phyloP scores from a whole-genome alignment of 176 grass and related monocot genomes.

The Pharus latifolius region DNA sequence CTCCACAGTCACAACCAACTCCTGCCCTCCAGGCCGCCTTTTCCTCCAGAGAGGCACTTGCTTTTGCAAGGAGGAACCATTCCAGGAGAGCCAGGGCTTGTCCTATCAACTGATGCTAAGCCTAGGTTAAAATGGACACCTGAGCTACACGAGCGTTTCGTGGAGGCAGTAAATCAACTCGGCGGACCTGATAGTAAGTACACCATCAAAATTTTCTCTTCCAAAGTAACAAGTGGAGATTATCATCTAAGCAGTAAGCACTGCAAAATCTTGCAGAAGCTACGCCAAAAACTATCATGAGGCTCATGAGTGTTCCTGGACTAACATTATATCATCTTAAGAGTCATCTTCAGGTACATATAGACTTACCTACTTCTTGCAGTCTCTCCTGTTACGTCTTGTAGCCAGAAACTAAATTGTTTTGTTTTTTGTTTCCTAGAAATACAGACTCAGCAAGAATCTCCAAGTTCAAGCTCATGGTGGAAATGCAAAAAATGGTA shows the following conservation, averaged over 20 bases:
- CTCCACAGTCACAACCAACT: constrained; percentile 55
- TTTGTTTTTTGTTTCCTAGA: constrained; percentile 43
- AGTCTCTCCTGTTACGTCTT: background rate
- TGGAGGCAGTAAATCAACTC: constrained; percentile 79
- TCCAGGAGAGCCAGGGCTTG: constrained; percentile 68
- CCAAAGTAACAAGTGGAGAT: background rate
- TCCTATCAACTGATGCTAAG: constrained; percentile 97
- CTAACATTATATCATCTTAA: constrained; percentile 97
- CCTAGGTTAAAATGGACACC: constrained; percentile 98
- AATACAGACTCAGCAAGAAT: constrained; percentile 97
- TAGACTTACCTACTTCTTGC: constrained; percentile 3
- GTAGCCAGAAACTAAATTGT: constrained; percentile 26
- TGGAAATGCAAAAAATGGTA: constrained; percentile 65
- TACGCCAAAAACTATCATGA: constrained; percentile 95
- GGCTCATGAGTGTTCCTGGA: constrained; percentile 86
- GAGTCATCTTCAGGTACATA: constrained; percentile 94
- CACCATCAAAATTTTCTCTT: constrained; percentile 18
- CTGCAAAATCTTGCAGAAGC: constrained; percentile 48
- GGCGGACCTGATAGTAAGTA: constrained; percentile 93
- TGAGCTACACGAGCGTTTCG: constrained; percentile 84
- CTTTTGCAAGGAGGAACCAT: constrained; percentile 47
- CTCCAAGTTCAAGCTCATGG: constrained; percentile 49
- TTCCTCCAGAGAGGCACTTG: constrained; percentile 61
- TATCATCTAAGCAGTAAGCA: background rate
- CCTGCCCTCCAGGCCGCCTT: constrained; percentile 55